Percentiles rank a stretch among this genome's conserved stretches.
These are phyloP conservation scores for Papiliotrema nemorosa DNA, from an alignment of 1,284 basidiomycete species.

Conservation along the genomic window DNA sequence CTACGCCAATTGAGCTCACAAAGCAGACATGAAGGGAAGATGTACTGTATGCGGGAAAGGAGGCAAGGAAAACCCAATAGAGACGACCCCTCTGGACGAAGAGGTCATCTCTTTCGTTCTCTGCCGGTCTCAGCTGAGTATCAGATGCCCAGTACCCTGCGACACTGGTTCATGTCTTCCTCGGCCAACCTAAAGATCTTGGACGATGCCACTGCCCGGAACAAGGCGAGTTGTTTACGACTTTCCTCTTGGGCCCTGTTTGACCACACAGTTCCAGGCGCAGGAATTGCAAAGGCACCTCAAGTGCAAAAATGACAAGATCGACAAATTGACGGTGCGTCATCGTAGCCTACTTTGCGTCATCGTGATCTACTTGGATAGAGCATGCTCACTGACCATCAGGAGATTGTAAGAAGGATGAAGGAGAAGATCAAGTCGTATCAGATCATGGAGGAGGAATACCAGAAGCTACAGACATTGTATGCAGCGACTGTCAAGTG, in stretches of 20 bases:
- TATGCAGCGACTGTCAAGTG: neutral
- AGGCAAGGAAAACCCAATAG: neutral
- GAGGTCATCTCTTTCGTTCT: neutral
- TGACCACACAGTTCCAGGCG: neutral
- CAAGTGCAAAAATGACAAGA: neutral
- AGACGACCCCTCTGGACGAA: neutral
- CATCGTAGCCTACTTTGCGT: neutral
- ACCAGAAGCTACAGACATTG: neutral
- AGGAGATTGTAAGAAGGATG: neutral
- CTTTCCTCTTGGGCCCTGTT: no score
- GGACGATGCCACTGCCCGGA: neutral
- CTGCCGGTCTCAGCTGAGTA: neutral
- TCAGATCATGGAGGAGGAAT: neutral
- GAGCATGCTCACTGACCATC: neutral
- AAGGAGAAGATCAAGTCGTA: neutral
- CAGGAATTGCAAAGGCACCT: neutral
- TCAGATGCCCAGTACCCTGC: neutral
- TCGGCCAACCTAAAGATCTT: neutral
- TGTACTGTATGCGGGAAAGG: constrained; percentile 6
- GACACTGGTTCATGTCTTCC: neutral
- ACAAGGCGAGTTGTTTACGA: neutral
- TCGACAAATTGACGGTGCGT: neutral
- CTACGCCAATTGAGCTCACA: neutral
- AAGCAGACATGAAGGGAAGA: constrained; percentile 3
- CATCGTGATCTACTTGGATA: no score